Percentiles rank a stretch among this genome's conserved stretches.
Conservation (phyloP, 2,329 filamentous ascomycete species). For the Penicillium rolfsii region DNA sequence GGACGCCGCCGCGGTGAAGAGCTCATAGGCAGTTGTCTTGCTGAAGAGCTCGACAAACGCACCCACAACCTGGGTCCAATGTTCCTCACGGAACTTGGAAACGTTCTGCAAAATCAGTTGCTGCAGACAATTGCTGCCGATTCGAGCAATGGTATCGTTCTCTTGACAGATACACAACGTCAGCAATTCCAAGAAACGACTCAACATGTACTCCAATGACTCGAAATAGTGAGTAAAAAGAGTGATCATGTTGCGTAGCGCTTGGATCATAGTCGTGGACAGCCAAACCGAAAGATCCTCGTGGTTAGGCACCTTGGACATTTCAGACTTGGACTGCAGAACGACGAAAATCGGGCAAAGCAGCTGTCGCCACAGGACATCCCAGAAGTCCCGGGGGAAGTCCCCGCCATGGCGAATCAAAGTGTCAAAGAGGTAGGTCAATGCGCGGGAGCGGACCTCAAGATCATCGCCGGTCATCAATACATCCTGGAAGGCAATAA, state of each 20-base stretch:
- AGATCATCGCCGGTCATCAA: slow-evolving; percentile 99
- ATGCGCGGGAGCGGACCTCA: slow-evolving; percentile 82
- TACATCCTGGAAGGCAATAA: slow-evolving; percentile 98
- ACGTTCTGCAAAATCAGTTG: slow-evolving; percentile 97
- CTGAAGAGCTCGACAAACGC: slow-evolving; percentile 96
- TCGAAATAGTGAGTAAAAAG: slow-evolving; percentile 99
- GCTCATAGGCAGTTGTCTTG: slow-evolving; percentile 88
- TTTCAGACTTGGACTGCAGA: slow-evolving; percentile 90
- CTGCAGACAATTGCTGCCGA: slow-evolving; percentile 97
- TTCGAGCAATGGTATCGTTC: slow-evolving; percentile 96
- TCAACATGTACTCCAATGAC: slow-evolving; percentile 94
- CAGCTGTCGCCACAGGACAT: slow-evolving; percentile 95
- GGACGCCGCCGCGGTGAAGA: slow-evolving; percentile 80
- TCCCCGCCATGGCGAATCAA: slow-evolving; percentile 86
- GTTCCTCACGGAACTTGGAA: slow-evolving; percentile 79
- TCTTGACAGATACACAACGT: slow-evolving; percentile 98
- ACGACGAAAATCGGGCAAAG: slow-evolving; percentile 99
- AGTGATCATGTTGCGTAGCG: slow-evolving; percentile 95
- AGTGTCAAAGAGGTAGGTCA: slow-evolving; percentile 96
- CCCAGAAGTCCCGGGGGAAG: slow-evolving; percentile 95
- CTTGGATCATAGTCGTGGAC: slow-evolving; percentile 99
- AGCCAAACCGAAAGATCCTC: slow-evolving; percentile 98
- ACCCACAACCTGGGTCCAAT: slow-evolving; percentile 94
- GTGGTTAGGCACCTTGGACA: slow-evolving; percentile 92
- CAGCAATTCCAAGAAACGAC: slow-evolving; percentile 92